Percentiles rank a stretch among this genome's conserved stretches.
Evolutionary conservation across 768 basidiomycete species (phyloP).

Genomic region (Xanthoconium purpureum): DNA sequence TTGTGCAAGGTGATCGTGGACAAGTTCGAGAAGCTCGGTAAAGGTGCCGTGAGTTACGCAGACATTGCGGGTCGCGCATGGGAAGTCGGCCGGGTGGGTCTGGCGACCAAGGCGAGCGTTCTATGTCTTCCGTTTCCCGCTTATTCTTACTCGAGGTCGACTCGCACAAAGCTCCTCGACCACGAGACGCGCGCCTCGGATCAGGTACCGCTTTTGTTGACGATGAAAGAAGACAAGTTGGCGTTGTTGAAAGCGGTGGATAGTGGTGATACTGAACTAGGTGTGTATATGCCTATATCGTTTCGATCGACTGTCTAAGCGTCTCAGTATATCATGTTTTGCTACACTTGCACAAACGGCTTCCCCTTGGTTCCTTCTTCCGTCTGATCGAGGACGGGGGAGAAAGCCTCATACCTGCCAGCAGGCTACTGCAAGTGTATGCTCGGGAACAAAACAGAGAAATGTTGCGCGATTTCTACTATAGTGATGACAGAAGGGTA

Average conservation of each 20-base stretch:
- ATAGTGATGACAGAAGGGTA: slow-evolving; percentile 91
- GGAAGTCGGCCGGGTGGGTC: slow-evolving; percentile 74
- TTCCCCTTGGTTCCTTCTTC: slow-evolving; percentile 91
- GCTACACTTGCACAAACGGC: slow-evolving; percentile 77
- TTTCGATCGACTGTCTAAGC: not conserved
- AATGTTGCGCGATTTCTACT: slow-evolving; percentile 94
- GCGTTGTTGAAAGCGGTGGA: slow-evolving; percentile 89
- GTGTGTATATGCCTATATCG: slow-evolving; percentile 40
- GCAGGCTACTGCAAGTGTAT: slow-evolving; percentile 82
- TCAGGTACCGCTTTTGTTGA: slow-evolving; percentile 88
- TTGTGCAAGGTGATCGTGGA: slow-evolving; percentile 82
- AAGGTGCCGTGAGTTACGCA: slow-evolving; percentile 82
- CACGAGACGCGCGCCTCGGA: slow-evolving; percentile 85
- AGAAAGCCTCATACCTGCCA: slow-evolving; percentile 66
- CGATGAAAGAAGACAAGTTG: slow-evolving; percentile 91
- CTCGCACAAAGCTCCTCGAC: slow-evolving; percentile 68
- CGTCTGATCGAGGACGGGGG: slow-evolving; percentile 91
- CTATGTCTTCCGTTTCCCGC: not conserved
- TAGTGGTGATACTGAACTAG: slow-evolving; percentile 93
- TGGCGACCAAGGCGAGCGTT: slow-evolving; percentile 75
- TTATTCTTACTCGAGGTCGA: not conserved
- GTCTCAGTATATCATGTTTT: slow-evolving; percentile 86
- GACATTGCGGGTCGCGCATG: slow-evolving; percentile 94
- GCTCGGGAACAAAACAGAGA: slow-evolving; percentile 87
- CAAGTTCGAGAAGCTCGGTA: slow-evolving; percentile 83